These are phyloP conservation scores for Cyanodermella asteris DNA, from an alignment of 2,329 filamentous ascomycete species.

Conservation along the genomic window DNA sequence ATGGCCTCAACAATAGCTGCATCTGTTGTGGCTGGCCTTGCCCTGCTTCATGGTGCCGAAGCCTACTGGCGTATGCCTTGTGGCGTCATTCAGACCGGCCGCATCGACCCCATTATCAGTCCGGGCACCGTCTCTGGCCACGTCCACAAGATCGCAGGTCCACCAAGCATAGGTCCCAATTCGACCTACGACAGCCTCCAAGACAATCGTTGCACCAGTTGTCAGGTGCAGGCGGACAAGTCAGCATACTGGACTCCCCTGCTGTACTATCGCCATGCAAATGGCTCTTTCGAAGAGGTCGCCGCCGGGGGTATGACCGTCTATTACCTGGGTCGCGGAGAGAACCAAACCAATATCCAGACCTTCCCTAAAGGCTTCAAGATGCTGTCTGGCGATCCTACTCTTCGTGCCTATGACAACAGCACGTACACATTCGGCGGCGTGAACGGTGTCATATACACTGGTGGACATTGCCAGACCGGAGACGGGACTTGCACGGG, in stretches of 20 bases:
- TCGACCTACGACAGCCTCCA: conserved; percentile 39
- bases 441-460: no score
- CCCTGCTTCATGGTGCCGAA: no score
- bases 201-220: conserved; percentile 46
- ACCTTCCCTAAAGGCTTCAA: conserved; percentile 49
- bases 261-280: conserved; percentile 44
- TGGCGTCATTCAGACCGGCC: conserved; percentile 19
- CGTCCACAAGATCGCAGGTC: conserved; percentile 49
- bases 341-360: conserved; percentile 4
- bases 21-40: conserved; percentile 1
- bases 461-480: no score
- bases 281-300: conserved; percentile 23
- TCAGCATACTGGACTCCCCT: conserved; percentile 60
- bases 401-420: conserved; percentile 27
- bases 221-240: conserved; percentile 43
- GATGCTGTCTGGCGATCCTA: conserved; percentile 46
- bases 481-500: no score
- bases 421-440: neutral
- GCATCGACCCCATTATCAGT: conserved; percentile 44
- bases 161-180: conserved; percentile 40
- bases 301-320: conserved; percentile 10
- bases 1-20: neutral
- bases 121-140: conserved; percentile 38
- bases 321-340: conserved; percentile 12
- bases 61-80: conserved; percentile 28